phyloP scores from a whole-genome alignment of 352 stramenopile species.

The Phytophthora cryptogea region DNA sequence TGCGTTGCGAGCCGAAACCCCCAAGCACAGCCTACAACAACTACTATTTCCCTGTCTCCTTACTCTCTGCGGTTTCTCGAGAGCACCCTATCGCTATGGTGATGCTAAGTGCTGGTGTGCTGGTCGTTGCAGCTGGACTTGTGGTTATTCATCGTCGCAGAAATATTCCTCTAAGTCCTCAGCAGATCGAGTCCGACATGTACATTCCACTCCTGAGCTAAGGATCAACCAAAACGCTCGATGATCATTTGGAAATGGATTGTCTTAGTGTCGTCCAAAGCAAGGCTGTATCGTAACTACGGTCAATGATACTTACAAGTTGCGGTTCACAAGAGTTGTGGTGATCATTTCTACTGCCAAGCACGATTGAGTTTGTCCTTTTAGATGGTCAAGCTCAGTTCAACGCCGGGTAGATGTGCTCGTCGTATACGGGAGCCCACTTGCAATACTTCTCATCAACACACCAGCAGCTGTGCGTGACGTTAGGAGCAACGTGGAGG shows the following conservation, averaged over 20 bases:
- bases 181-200: slow-evolving; percentile 35
- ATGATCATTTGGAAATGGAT: neutral
- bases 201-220: slow-evolving; percentile 60
- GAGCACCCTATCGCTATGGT: slow-evolving; percentile 31
- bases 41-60: slow-evolving; percentile 27
- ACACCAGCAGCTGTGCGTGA: slow-evolving; percentile 22
- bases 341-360: no score
- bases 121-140: slow-evolving; percentile 43
- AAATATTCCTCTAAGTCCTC: slow-evolving; percentile 3
- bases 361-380: no score
- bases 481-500: slow-evolving; percentile 16
- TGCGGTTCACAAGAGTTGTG: neutral
- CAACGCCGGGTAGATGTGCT: slow-evolving; percentile 19
- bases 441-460: slow-evolving; percentile 24
- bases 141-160: slow-evolving; percentile 35
- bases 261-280: neutral
- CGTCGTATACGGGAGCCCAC: slow-evolving; percentile 24
- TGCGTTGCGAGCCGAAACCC: slow-evolving; percentile 48
- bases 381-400: slow-evolving; percentile 8
- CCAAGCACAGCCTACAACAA: slow-evolving; percentile 15
- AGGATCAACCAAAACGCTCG: neutral
- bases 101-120: slow-evolving; percentile 35
- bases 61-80: slow-evolving; percentile 25
- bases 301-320: neutral
- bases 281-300: neutral